These are phyloP conservation scores for Botryococcus braunii DNA, from an alignment of 163 green algal species.

Conservation along the genomic window DNA sequence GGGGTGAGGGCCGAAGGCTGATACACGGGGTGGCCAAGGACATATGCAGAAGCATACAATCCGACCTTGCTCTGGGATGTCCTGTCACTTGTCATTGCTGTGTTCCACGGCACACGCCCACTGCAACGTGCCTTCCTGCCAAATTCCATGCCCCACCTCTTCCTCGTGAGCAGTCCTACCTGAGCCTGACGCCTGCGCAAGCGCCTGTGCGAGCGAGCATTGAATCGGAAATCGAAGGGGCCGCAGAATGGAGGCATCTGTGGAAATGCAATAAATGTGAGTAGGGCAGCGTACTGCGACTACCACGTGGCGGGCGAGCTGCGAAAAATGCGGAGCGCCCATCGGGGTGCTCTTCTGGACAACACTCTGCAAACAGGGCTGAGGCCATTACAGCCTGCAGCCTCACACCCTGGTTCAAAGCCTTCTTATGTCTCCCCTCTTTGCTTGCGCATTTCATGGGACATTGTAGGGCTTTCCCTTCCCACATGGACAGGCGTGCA, in stretches of 20 bases:
- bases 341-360: neutral
- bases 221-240: neutral
- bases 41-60: too few relatives aligned
- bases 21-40: too few relatives aligned
- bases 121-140: neutral
- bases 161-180: neutral
- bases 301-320: constrained; percentile 2
- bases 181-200: neutral
- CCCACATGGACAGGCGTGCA: too few relatives aligned
- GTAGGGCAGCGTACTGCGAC: constrained; percentile 5
- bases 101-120: neutral
- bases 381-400: neutral
- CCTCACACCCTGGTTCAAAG: too few relatives aligned
- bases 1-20: too few relatives aligned
- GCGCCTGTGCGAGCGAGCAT: too few relatives aligned
- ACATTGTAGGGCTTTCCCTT: too few relatives aligned
- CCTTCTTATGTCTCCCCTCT: too few relatives aligned
- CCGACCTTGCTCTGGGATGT: neutral
- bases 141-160: neutral
- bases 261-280: constrained; percentile 4
- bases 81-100: neutral
- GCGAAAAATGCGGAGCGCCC: neutral
- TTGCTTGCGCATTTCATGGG: too few relatives aligned
- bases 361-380: neutral
- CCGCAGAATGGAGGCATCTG: neutral